Base-by-base conservation (phyloP, 805 yeast species). In the Yarrowia divulgata region DNA sequence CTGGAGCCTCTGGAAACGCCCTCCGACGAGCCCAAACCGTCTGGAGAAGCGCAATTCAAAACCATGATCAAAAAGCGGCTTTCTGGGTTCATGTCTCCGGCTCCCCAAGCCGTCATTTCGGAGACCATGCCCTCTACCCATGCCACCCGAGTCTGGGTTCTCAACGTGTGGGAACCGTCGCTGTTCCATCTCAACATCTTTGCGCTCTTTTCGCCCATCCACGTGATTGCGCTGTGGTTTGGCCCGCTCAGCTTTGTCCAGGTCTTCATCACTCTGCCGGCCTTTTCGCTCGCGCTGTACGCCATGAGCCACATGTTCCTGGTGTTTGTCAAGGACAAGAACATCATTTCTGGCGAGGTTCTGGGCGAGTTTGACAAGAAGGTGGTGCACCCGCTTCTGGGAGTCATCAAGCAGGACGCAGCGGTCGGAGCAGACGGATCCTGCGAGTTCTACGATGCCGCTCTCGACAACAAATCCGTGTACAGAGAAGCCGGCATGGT, bases 81-180 rank as follows among this genome's bases (percentile, higher is more conserved):
- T 7, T 60, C 66, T 1, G 66, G 66, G 8, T 43, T 60, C 52
- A 60, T 60, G 40, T 10, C 18, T 1, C 66, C 66, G 12, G 66
- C 66, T 10, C 48, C 29, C 29, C 2, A 23, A 23, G 29, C 29
- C 2, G 4, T 23, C 4, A 23, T 23, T 23, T 4, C 19, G 2
- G 34, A n/a, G n/a, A n/a, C n/a, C n/a, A 6, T 18, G 12, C 16
- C 10, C 9, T 6, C 29, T 10, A 16, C 1, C 3, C 16, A 9
- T 18, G 4, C 49, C 19, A 6, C 37, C 10, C 57, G 50, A n/a
- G 68, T 63, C 1, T 89, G 89, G 86, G 84, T 85, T 69, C 75
- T 90, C 50, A 79, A 78, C 19, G 84, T 89, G 63, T 90, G 96
- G 96, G 80, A 81, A 52, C 94, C 94, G 0, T 83, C 89, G 0